Percentiles rank a stretch among this genome's conserved stretches.
Evolutionary conservation across 495 filamentous ascomycete genomes (phyloP).

Genomic region (Trichoderma asperelloides): DNA sequence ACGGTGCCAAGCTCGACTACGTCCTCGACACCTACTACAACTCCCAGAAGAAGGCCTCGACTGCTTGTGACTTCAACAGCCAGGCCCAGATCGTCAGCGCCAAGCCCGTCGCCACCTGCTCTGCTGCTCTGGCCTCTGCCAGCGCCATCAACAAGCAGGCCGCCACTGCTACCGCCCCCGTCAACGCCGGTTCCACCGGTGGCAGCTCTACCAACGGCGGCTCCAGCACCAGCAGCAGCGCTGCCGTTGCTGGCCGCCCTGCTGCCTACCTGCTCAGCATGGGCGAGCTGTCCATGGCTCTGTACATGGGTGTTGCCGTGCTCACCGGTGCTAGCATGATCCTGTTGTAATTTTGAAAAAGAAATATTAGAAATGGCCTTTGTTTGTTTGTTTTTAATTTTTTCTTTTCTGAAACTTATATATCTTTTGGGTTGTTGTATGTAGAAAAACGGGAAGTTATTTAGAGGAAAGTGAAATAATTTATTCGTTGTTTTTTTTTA

Average conservation of each 20-base stretch:
- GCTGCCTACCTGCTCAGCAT: slow-evolving; percentile 48
- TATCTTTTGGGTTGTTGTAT: neutral
- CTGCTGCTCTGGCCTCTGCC: slow-evolving; percentile 31
- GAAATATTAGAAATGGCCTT: neutral
- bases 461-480: slow-evolving; percentile 7
- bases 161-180: slow-evolving; percentile 35
- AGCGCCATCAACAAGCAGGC: slow-evolving; percentile 33
- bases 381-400: neutral
- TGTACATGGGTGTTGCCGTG: slow-evolving; percentile 59
- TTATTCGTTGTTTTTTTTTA: neutral
- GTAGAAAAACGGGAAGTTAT: neutral
- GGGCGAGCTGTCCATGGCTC: slow-evolving; percentile 56
- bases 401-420: neutral
- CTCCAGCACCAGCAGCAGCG: slow-evolving; percentile 28
- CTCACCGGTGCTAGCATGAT: slow-evolving; percentile 67
- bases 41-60: slow-evolving; percentile 42
- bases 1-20: slow-evolving; percentile 69
- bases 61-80: slow-evolving; percentile 66
- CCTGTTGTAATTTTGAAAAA: slow-evolving; percentile 47
- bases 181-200: slow-evolving; percentile 23
- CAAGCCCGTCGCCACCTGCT: slow-evolving; percentile 16
- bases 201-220: slow-evolving; percentile 13
- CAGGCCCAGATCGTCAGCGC: slow-evolving; percentile 20
- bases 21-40: slow-evolving; percentile 75
- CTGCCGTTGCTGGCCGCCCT: slow-evolving; percentile 25